phyloP scores from a whole-genome alignment of 1,284 basidiomycete genomes.

The Sporisorium sorghi region DNA sequence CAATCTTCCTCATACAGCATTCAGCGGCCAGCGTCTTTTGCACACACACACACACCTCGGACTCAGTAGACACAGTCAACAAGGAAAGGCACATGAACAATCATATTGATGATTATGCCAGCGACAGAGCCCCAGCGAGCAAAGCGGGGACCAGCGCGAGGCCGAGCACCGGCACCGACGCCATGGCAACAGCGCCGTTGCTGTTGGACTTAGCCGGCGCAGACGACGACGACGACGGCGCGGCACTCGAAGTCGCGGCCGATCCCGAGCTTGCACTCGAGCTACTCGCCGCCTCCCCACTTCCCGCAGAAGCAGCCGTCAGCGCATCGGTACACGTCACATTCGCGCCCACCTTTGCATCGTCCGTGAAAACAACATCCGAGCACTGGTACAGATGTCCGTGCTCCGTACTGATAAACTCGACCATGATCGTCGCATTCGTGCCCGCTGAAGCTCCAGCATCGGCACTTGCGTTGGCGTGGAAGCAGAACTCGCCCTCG shows the following conservation, averaged over 20 bases:
- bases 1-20: too few relatives aligned
- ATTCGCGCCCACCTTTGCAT: slow-evolving; percentile 15
- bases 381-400: slow-evolving; percentile 50
- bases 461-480: slow-evolving; percentile 22
- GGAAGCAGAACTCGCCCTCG: slow-evolving; percentile 45
- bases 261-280: not conserved
- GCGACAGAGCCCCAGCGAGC: slow-evolving; percentile 13
- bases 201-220: slow-evolving; percentile 2
- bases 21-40: too few relatives aligned
- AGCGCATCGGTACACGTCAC: slow-evolving; percentile 34
- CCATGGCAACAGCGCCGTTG: slow-evolving; percentile 8
- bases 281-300: too few relatives aligned
- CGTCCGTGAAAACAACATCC: slow-evolving; percentile 37
- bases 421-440: slow-evolving; percentile 51
- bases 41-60: too few relatives aligned
- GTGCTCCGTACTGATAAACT: slow-evolving; percentile 42
- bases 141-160: slow-evolving; percentile 11
- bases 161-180: not conserved
- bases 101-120: not conserved
- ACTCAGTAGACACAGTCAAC: not conserved
- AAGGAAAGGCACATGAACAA: not conserved
- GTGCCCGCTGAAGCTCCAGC: slow-evolving; percentile 19
- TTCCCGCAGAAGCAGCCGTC: slow-evolving; percentile 2
- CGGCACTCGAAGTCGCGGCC: not conserved
- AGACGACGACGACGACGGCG: slow-evolving; percentile 6